Percentiles rank a stretch among this genome's conserved stretches.
These are phyloP conservation scores for Gossypium thurberi DNA, from an alignment of 345 rosid genomes.

Conservation along the genomic window DNA sequence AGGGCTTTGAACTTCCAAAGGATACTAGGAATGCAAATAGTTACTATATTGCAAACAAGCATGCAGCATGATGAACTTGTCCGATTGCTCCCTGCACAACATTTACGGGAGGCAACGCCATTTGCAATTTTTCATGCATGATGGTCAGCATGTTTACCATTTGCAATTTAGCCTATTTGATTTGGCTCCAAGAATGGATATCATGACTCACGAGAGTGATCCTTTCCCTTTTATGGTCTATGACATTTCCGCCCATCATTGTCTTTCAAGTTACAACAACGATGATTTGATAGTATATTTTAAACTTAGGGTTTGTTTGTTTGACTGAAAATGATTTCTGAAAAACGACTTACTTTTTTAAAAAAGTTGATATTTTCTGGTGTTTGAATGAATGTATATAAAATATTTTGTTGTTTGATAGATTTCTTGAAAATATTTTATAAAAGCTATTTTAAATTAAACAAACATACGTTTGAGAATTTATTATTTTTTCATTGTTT, in stretches of 20 bases:
- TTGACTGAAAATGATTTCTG: too few species aligned
- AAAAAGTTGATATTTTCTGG: too few species aligned
- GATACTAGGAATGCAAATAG: not conserved
- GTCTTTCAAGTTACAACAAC: not conserved
- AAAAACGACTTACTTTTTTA: too few species aligned
- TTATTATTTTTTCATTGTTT: too few species aligned
- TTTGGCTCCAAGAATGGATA: not conserved
- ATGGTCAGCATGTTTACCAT: not conserved
- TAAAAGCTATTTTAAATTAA: too few species aligned
- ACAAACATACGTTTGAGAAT: too few species aligned
- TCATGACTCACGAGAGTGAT: not conserved
- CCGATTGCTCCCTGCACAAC: not conserved
- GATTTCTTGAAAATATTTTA: too few species aligned
- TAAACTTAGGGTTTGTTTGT: not conserved
- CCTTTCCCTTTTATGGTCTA: not conserved
- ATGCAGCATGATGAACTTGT: not conserved
- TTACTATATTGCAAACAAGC: not conserved
- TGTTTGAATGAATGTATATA: too few species aligned
- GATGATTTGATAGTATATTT: not conserved
- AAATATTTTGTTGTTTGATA: too few species aligned
- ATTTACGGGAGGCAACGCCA: not conserved
- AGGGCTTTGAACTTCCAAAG: not conserved
- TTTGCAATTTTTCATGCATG: not conserved
- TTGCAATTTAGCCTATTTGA: not conserved
- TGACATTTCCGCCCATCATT: not conserved